A percentile compares a stretch with the other conserved stretches of the same genome.
These are phyloP conservation scores for Coelastrella sp. DNA, from an alignment of 139 green algal species.

Conservation along the genomic window DNA sequence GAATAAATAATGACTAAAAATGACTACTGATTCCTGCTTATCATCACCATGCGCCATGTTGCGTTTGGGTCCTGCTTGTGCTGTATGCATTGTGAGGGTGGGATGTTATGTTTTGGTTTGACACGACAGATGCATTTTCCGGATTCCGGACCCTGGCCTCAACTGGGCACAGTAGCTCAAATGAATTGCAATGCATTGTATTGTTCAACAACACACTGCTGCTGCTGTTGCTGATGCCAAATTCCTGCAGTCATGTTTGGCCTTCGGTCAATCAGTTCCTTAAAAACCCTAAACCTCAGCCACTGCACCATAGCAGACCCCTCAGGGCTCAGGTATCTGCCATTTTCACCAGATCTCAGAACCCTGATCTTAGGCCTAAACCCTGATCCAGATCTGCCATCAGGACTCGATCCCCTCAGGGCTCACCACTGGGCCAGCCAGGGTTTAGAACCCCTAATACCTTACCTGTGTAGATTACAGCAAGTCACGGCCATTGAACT, in stretches of 20 bases:
- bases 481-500: slow-evolving; percentile 19
- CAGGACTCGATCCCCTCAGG: too few species aligned
- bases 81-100: too few species aligned
- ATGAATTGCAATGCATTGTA: too few species aligned
- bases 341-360: background rate
- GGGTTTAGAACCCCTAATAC: background rate
- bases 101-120: too few species aligned
- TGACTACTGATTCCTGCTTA: too few species aligned
- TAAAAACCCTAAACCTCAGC: slow-evolving; percentile 23
- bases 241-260: slow-evolving; percentile 1
- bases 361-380: slow-evolving; percentile 14
- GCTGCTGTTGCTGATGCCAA: background rate
- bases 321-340: background rate
- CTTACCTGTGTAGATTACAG: slow-evolving; percentile 8
- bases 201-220: background rate
- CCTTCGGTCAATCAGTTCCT: slow-evolving; percentile 1
- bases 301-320: slow-evolving; percentile 5
- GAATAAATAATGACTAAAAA: background rate
- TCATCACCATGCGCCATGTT: too few species aligned
- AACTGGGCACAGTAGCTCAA: too few species aligned
- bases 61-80: too few species aligned
- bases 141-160: too few species aligned
- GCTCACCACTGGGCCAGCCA: background rate
- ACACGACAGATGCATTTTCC: too few species aligned
- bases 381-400: background rate